Percentiles rank a stretch among this genome's conserved stretches.
phyloP scores from a whole-genome alignment of 768 basidiomycete species.

The Pleurotus platypus region DNA sequence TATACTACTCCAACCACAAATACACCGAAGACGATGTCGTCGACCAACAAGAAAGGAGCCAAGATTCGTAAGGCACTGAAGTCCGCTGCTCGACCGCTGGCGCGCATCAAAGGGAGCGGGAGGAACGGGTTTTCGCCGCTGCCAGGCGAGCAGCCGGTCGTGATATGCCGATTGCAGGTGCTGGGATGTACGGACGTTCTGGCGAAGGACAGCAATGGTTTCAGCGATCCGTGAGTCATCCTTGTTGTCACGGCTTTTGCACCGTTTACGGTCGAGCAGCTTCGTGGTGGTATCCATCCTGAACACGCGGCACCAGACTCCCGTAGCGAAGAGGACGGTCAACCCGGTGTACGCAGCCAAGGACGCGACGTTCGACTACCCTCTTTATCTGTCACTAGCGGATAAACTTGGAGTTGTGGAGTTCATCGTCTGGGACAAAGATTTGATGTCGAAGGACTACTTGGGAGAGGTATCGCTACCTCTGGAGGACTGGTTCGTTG shows the following conservation, averaged over 20 bases:
- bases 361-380: slow-evolving; percentile 87
- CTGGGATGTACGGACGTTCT: slow-evolving; percentile 58
- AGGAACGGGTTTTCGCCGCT: slow-evolving; percentile 33
- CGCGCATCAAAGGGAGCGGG: slow-evolving; percentile 34
- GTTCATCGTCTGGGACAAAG: slow-evolving; percentile 92
- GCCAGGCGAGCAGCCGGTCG: slow-evolving; percentile 64
- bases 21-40: slow-evolving; percentile 24
- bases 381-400: slow-evolving; percentile 73
- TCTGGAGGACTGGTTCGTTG: slow-evolving; percentile 77
- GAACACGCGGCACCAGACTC: slow-evolving; percentile 61
- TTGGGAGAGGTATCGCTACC: slow-evolving; percentile 82
- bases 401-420: slow-evolving; percentile 75
- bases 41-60: slow-evolving; percentile 21
- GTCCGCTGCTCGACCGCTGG: slow-evolving; percentile 53
- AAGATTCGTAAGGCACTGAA: slow-evolving; percentile 62
- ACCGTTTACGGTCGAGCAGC: slow-evolving; percentile 28
- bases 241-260: not conserved
- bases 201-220: slow-evolving; percentile 64
- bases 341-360: slow-evolving; percentile 65
- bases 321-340: slow-evolving; percentile 67
- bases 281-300: slow-evolving; percentile 68
- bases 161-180: slow-evolving; percentile 65
- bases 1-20: no score
- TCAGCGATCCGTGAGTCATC: slow-evolving; percentile 69
- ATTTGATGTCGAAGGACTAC: slow-evolving; percentile 87